Percentiles rank a stretch among this genome's conserved stretches.
Conservation (phyloP, 2,329 filamentous ascomycete species). For the Fusarium sublunatum region DNA sequence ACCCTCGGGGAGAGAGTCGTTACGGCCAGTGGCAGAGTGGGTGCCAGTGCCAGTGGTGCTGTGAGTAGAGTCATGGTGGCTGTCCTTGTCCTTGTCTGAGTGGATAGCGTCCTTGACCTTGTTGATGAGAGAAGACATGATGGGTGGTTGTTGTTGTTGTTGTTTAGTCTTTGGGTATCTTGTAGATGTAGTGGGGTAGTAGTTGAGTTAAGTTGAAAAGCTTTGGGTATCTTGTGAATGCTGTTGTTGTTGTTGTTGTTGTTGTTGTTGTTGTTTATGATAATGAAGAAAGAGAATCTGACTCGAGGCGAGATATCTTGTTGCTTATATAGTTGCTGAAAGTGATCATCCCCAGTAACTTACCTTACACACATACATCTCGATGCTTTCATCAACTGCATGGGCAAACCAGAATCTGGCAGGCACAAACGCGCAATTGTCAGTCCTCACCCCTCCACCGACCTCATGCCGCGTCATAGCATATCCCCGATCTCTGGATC, state of each 20-base stretch:
- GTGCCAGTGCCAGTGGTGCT: constrained; percentile 10
- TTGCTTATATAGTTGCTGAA: constrained; percentile 42
- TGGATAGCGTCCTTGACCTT: constrained; percentile 69
- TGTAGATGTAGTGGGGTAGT: constrained; percentile 6
- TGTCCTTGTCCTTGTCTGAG: constrained; percentile 52
- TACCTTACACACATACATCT: too few relatives aligned
- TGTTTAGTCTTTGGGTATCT: constrained; percentile 25
- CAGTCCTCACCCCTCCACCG: constrained; percentile 16
- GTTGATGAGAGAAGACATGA: constrained; percentile 68
- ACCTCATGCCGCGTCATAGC: constrained; percentile 46
- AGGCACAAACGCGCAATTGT: constrained; percentile 12
- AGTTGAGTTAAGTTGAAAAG: constrained; percentile 19
- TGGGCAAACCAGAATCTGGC: constrained; percentile 30
- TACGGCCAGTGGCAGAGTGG: neutral
- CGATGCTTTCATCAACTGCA: constrained; percentile 27
- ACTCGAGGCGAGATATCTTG: constrained; percentile 1
- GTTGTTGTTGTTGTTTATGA: constrained; percentile 29
- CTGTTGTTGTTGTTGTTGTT: constrained; percentile 26
- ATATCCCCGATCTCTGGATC: constrained; percentile 21
- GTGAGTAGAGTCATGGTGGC: constrained; percentile 38
- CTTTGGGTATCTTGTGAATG: constrained; percentile 38
- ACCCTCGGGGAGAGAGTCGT: constrained; percentile 30
- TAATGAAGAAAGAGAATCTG: neutral
- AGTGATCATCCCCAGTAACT: neutral
- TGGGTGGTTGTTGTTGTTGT: constrained; percentile 42